A percentile compares a stretch with the other conserved stretches of the same genome.
These are phyloP conservation scores for Euphorbia peplus DNA, from an alignment of 345 rosid species.

Conservation along the genomic window DNA sequence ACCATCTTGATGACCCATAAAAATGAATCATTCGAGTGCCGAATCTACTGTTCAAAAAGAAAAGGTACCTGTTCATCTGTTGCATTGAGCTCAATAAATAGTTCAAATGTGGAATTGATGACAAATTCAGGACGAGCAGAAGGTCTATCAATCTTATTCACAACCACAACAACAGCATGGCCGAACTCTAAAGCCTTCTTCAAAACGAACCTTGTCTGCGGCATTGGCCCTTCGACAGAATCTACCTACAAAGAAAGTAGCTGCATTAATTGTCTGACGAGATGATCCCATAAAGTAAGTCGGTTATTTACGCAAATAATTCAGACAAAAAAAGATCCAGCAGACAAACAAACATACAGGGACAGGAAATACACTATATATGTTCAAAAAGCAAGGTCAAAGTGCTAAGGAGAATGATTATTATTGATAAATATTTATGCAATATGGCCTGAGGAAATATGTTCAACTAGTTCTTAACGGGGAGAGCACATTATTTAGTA, in stretches of 20 bases:
- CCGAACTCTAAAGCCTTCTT: conserved; percentile 99
- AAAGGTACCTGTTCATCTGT: conserved; percentile 86
- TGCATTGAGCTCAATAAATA: conserved; percentile 90
- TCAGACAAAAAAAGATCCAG: neutral
- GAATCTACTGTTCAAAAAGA: conserved; percentile 62
- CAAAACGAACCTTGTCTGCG: conserved; percentile 91
- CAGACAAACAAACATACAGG: neutral
- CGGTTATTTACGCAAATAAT: neutral
- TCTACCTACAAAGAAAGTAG: conserved; percentile 55
- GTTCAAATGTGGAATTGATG: conserved; percentile 92
- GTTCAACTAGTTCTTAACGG: neutral
- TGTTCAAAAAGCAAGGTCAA: neutral
- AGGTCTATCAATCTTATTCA: conserved; percentile 93
- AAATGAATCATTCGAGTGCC: conserved; percentile 36
- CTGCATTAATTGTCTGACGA: neutral
- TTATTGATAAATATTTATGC: neutral
- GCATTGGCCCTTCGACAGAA: conserved; percentile 99
- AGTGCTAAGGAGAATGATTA: neutral
- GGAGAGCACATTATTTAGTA: neutral
- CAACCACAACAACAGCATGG: conserved; percentile 91
- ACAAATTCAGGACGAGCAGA: conserved; percentile 95
- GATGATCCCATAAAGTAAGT: neutral
- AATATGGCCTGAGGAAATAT: neutral
- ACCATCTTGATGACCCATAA: neutral
- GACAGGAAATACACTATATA: neutral